Evolutionary conservation across 129 eudicot species (phyloP).

Genomic region (Artemisia tridentata): DNA sequence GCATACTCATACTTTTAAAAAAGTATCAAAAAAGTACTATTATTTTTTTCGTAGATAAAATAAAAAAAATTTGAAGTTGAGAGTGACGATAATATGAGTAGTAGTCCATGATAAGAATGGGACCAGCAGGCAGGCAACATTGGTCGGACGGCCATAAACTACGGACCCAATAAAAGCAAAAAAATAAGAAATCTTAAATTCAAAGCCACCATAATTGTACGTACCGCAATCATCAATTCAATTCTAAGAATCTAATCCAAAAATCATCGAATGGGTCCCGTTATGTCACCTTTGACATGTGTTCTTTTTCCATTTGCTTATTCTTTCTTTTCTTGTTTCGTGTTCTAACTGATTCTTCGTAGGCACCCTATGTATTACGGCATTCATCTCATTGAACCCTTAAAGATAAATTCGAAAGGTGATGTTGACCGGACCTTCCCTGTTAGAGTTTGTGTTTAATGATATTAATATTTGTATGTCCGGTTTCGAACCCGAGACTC

Average conservation of each 20-base stretch:
- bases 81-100: constrained; percentile 18
- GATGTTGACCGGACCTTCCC: too few species aligned
- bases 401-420: too few species aligned
- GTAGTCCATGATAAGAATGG: constrained; percentile 29
- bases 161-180: constrained; percentile 26
- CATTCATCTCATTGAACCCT: too few species aligned
- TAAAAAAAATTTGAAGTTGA: neutral
- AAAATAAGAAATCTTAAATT: constrained; percentile 17
- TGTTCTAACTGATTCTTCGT: neutral
- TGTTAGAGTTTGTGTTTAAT: too few species aligned
- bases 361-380: too few species aligned
- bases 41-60: neutral
- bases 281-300: constrained; percentile 7
- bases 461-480: too few species aligned
- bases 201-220: constrained; percentile 39
- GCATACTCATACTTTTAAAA: too few species aligned
- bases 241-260: constrained; percentile 25
- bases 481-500: too few species aligned
- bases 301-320: neutral
- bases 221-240: constrained; percentile 33
- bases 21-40: too few species aligned
- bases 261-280: constrained; percentile 32
- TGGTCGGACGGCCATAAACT: constrained; percentile 45
- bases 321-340: neutral
- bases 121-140: constrained; percentile 31